A percentile compares a stretch with the other conserved stretches of the same genome.
phyloP scores from a whole-genome alignment of 106 monocot species.

The Agapanthus africanus region DNA sequence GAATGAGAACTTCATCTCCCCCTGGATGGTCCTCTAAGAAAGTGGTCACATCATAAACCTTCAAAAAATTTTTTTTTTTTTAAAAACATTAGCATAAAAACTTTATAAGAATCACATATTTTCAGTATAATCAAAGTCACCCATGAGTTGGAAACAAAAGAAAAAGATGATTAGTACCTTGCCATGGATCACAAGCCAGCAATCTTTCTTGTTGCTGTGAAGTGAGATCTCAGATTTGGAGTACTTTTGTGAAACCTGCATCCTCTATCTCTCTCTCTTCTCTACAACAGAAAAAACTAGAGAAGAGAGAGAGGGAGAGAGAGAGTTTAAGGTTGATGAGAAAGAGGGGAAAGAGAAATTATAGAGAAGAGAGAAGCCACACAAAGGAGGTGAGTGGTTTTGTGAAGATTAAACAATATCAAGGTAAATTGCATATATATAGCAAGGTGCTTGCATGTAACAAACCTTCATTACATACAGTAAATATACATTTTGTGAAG shows the following conservation, averaged over 20 bases:
- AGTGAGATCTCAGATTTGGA: conserved; percentile 13
- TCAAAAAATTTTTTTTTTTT: no score
- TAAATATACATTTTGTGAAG: no score
- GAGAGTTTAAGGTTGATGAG: not conserved
- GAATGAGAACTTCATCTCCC: conserved; percentile 53
- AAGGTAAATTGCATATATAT: no score
- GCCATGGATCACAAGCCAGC: conserved; percentile 13
- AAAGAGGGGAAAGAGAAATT: not conserved
- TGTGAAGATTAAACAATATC: no score
- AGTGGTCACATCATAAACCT: conserved; percentile 69
- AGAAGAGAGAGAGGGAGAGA: not conserved
- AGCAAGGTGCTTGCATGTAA: no score
- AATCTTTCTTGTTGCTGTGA: conserved; percentile 12
- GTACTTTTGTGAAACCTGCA: conserved; percentile 2
- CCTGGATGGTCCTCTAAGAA: conserved; percentile 72
- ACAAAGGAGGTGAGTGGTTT: not conserved
- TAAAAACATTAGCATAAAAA: not conserved
- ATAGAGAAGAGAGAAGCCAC: not conserved
- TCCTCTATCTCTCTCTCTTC: conserved; percentile 3
- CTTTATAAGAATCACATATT: no score
- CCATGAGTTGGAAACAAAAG: not conserved
- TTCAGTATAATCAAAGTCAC: no score
- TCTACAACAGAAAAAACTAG: no score
- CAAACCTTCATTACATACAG: no score
- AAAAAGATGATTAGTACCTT: not conserved